Conservation (phyloP, 306 rosid genomes). For the Dryas alaskensis region DNA sequence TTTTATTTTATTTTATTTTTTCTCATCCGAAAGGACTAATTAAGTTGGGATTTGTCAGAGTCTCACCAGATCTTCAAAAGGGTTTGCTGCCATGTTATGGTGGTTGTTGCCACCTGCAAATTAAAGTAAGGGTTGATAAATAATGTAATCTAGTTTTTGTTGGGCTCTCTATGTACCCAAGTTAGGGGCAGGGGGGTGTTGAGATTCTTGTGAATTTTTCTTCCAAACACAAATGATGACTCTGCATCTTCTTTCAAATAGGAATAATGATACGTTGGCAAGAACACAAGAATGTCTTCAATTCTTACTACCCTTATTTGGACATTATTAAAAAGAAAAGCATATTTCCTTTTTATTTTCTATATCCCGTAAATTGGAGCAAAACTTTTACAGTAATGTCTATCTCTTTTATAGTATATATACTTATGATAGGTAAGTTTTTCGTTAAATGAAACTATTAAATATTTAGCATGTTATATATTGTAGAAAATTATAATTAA, state of each 20-base stretch:
- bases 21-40: constrained; percentile 4
- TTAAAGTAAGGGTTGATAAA: constrained; percentile 8
- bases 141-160: neutral
- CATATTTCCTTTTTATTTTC: neutral
- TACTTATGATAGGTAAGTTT: too few relatives aligned
- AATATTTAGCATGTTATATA: too few relatives aligned
- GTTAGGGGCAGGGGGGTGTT: too few relatives aligned
- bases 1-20: neutral
- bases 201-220: neutral
- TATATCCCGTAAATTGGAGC: neutral
- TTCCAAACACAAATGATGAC: neutral
- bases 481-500: too few relatives aligned
- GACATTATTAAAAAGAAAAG: neutral
- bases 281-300: neutral
- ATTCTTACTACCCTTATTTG: neutral
- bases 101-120: constrained; percentile 7
- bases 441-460: too few relatives aligned
- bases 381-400: too few relatives aligned
- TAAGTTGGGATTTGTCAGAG: constrained; percentile 22
- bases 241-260: neutral
- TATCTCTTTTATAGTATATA: too few relatives aligned
- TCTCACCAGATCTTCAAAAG: constrained; percentile 11
- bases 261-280: neutral
- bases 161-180: neutral
- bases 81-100: neutral